A percentile compares a stretch with the other conserved stretches of the same genome.
phyloP scores from a whole-genome alignment of 2,329 filamentous ascomycete genomes.

The Beauveria sp. region DNA sequence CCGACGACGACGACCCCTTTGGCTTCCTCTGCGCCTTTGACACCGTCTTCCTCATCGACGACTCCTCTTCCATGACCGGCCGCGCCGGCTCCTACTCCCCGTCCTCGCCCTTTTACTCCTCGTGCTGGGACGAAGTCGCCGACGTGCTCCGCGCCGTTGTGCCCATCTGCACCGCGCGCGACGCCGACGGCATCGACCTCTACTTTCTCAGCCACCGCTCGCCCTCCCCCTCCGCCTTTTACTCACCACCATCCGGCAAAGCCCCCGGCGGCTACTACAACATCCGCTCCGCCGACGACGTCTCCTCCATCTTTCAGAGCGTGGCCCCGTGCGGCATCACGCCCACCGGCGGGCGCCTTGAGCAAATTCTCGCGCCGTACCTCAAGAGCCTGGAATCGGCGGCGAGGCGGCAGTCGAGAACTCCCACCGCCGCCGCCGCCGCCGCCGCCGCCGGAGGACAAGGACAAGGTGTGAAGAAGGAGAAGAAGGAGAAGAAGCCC shows the following conservation, averaged over 20 bases:
- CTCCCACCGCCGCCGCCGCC: too few species aligned
- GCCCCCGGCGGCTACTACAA: slow-evolving; percentile 53
- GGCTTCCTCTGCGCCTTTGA: slow-evolving; percentile 74
- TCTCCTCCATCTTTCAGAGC: slow-evolving; percentile 62
- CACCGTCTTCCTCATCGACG: slow-evolving; percentile 85
- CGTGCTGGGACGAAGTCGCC: slow-evolving; percentile 68
- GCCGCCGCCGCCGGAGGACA: too few species aligned
- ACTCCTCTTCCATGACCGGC: slow-evolving; percentile 77
- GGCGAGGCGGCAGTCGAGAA: slow-evolving; percentile 25
- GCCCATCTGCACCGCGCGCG: slow-evolving; percentile 72
- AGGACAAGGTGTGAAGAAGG: too few species aligned
- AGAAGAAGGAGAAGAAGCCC: slow-evolving; percentile 44
- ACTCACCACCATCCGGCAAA: slow-evolving; percentile 22
- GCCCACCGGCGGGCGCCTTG: slow-evolving; percentile 65
- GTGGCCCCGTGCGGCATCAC: slow-evolving; percentile 62
- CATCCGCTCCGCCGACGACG: slow-evolving; percentile 48
- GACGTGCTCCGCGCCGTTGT: slow-evolving; percentile 65
- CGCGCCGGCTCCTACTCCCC: too few species aligned
- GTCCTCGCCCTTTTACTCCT: too few species aligned
- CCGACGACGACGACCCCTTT: slow-evolving; percentile 58
- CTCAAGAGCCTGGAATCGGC: slow-evolving; percentile 36
- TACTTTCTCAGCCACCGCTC: slow-evolving; percentile 75
- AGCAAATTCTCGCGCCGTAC: slow-evolving; percentile 67
- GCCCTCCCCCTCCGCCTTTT: slow-evolving; percentile 19
- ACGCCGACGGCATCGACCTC: slow-evolving; percentile 80